Evolutionary conservation across 805 yeast species (phyloP), one percentile per base, ranked within the genome.

Genomic region (Isabelozyma heimii): DNA sequence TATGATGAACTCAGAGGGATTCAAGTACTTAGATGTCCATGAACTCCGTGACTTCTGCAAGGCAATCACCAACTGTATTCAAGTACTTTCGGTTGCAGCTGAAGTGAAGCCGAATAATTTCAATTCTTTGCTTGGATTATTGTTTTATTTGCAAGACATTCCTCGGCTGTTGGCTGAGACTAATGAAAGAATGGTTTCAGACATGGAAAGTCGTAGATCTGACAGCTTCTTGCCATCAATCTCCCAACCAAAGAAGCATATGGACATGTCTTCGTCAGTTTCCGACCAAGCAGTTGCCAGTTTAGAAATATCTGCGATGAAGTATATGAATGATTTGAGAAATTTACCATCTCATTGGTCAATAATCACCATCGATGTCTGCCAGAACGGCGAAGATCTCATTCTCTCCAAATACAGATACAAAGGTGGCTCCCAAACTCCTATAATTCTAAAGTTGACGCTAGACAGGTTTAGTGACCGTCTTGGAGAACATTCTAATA

Each of bases 311-410:
- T 30, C 35, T 10, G 35, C 35, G 3, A 10, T 13, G 3, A 10
- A 10, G n/a, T 30, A 10, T 30, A 30, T 30, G 35, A 30, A 30
- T 30, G 35, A 30, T 10, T 30, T 30, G n/a, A 30, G 8, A 13
- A 30, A 8, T 8, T 30, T 30, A 30, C 35, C 35, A 0, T 48
- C 61, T 0, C 62, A 66, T 16, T 86, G 91, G 91, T 57, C 72
- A 3, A 77, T 85, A 0, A 66, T 89, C 0, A 72, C 85, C 0
- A 63, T 91, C 20, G 91, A 85, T 56, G 59, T 81, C 8, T 83
- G 89, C 52, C 67, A 79, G 0, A 56, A 72, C 8, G 76, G 84
- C 8, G 87, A 84, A 0, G 84, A 82, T 58, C 66, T 91, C 26
- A 52, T 85, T 0, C 49, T 90, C 3, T 66, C 86, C 4, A 75